Percentiles rank a stretch among this genome's conserved stretches.
Evolutionary conservation across 2,329 filamentous ascomycete species (phyloP).

Genomic region (Penicillium freii): DNA sequence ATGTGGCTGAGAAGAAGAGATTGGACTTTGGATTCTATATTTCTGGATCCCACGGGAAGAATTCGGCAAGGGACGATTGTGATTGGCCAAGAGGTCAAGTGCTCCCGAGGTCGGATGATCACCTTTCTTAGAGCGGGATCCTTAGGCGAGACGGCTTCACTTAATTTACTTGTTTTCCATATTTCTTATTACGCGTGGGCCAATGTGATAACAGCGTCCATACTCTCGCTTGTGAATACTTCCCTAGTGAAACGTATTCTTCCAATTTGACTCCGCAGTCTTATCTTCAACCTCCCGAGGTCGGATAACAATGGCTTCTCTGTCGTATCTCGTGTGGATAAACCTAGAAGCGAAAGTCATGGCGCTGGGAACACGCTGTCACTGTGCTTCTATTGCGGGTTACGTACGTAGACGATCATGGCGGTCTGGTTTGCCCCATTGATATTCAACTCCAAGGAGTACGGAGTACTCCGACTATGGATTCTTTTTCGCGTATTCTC

Average conservation of each 20-base stretch:
- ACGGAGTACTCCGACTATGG: background rate
- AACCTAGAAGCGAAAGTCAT: constrained; percentile 16
- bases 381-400: constrained; percentile 2
- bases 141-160: constrained; percentile 34
- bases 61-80: constrained; percentile 35
- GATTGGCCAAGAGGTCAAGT: constrained; percentile 31
- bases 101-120: constrained; percentile 28
- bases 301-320: constrained; percentile 1
- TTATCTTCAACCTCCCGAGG: background rate
- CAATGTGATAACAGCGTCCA: background rate
- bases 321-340: constrained; percentile 21
- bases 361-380: constrained; percentile 6
- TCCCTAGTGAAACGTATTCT: background rate
- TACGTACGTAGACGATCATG: constrained; percentile 10
- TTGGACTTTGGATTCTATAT: background rate
- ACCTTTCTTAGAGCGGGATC: constrained; percentile 39
- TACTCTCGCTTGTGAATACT: constrained; percentile 2
- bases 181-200: background rate
- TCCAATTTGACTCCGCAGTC: background rate
- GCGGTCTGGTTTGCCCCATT: constrained; percentile 12
- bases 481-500: constrained; percentile 7
- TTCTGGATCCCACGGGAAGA: constrained; percentile 5
- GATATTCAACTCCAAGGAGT: constrained; percentile 2
- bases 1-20: constrained; percentile 5
- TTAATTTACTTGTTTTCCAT: constrained; percentile 7